Evolutionary conservation across 768 basidiomycete species (phyloP).

Genomic region (Postia placenta): DNA sequence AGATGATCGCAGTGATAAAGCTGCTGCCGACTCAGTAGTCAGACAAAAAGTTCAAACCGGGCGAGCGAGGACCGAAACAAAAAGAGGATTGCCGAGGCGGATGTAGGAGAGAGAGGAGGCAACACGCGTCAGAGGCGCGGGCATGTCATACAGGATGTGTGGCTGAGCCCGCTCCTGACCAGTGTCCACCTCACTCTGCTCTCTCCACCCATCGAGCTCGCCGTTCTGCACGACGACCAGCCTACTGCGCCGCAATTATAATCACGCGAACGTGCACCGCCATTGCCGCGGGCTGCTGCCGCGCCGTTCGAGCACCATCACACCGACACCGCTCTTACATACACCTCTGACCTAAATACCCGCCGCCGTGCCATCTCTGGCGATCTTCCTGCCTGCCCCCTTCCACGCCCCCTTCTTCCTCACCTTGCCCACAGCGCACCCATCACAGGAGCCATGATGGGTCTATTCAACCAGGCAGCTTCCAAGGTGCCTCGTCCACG

Average conservation of each 20-base stretch:
- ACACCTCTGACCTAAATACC: background rate
- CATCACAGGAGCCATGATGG: conserved; percentile 51
- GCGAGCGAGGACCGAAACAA: no score
- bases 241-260: background rate
- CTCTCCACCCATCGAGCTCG: background rate
- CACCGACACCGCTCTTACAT: background rate
- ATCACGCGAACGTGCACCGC: background rate
- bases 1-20: no score
- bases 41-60: no score
- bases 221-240: background rate
- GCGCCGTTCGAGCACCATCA: background rate
- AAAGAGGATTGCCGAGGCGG: no score
- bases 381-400: background rate
- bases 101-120: no score
- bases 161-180: no score
- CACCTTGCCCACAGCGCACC: no score
- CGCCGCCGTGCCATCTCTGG: background rate
- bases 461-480: conserved; percentile 67
- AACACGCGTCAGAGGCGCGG: no score
- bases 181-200: no score
- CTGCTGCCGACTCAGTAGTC: no score
- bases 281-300: background rate
- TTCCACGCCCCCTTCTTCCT: no score
- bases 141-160: no score
- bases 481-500: conserved; percentile 64